Conservation (phyloP, 73 alveolate genomes). For the Paraurostyla sp. region DNA sequence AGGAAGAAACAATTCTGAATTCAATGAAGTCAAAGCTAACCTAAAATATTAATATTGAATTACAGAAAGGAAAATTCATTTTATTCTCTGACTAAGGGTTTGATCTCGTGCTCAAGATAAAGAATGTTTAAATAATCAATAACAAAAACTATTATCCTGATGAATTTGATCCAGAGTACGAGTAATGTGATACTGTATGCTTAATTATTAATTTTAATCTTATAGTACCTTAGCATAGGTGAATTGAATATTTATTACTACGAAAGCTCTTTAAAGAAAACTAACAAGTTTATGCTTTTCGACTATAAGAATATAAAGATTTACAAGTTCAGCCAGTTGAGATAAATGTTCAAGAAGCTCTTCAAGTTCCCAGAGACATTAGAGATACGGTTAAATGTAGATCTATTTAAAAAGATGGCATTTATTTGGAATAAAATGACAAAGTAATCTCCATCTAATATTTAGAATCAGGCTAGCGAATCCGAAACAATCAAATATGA, state of each 20-base stretch:
- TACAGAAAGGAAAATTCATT: slow-evolving; percentile 28
- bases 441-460: neutral
- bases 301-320: neutral
- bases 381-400: neutral
- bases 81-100: slow-evolving; percentile 37
- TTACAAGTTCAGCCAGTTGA: neutral
- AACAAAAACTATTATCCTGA: slow-evolving; percentile 26
- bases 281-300: slow-evolving; percentile 16
- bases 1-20: slow-evolving; percentile 16
- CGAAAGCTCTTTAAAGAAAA: slow-evolving; percentile 7
- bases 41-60: slow-evolving; percentile 30
- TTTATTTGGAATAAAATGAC: slow-evolving; percentile 27
- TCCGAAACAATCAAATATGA: neutral
- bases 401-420: neutral
- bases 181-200: slow-evolving; percentile 6
- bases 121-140: slow-evolving; percentile 16
- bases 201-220: neutral
- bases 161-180: slow-evolving; percentile 25
- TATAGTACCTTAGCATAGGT: slow-evolving; percentile 28
- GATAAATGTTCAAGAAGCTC: neutral
- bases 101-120: slow-evolving; percentile 34
- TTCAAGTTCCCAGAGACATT: neutral
- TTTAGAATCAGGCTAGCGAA: neutral
- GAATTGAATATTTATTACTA: neutral
- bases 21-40: slow-evolving; percentile 17